Conservation (phyloP, 805 yeast species). For the Ogataea nakhonphanomensis region DNA sequence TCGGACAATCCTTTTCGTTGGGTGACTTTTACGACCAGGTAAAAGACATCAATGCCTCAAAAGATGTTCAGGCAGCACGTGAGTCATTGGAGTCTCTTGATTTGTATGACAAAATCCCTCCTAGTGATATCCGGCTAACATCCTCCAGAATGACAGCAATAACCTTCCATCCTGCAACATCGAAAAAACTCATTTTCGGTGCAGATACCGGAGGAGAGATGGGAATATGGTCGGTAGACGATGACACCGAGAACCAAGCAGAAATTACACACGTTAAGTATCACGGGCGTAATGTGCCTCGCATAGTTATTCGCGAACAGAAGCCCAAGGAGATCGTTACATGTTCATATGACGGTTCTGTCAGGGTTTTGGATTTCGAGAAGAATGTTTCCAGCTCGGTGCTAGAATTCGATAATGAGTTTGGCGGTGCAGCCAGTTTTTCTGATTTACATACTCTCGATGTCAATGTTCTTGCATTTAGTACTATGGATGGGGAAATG, state of each 20-base stretch:
- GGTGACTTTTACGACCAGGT: conserved; percentile 69
- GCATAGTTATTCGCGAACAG: conserved; percentile 47
- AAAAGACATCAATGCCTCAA: conserved; percentile 36
- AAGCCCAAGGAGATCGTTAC: conserved; percentile 54
- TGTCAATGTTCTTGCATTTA: conserved; percentile 58
- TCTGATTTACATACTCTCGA: conserved; percentile 68
- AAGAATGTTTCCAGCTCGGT: conserved; percentile 58
- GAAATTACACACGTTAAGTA: conserved; percentile 63
- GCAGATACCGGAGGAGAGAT: conserved; percentile 88
- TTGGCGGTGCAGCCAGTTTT: conserved; percentile 58
- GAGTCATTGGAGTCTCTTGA: conserved; percentile 50
- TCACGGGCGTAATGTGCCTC: conserved; percentile 73
- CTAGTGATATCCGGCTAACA: conserved; percentile 67
- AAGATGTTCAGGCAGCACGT: conserved; percentile 46
- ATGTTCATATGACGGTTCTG: conserved; percentile 84
- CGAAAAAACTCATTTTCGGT: conserved; percentile 64
- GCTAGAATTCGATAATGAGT: conserved; percentile 52
- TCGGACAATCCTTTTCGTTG: conserved; percentile 55
- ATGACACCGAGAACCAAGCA: conserved; percentile 39
- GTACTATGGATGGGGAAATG: conserved; percentile 80
- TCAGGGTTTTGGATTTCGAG: conserved; percentile 66
- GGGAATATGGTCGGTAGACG: conserved; percentile 82
- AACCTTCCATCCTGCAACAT: conserved; percentile 69
- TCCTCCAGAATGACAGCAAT: conserved; percentile 72
- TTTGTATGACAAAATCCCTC: conserved; percentile 56